Evolutionary conservation across 1,139 yeast species (phyloP).

Genomic region (Candida glucosophila): DNA sequence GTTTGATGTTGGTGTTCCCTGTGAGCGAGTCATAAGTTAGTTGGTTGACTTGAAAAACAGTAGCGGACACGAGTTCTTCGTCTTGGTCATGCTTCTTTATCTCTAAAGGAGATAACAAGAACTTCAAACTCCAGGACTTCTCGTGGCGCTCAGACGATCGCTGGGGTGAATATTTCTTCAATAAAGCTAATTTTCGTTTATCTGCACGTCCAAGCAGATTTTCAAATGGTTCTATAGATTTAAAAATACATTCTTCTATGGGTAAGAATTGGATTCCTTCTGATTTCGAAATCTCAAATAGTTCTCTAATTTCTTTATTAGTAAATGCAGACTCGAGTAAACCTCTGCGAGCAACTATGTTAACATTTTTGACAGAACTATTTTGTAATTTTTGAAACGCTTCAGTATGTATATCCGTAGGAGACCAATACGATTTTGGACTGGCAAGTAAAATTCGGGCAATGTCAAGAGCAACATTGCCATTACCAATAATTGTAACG

Average conservation of each 20-base stretch:
- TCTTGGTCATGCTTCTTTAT: slow-evolving; percentile 29
- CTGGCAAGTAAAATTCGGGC: slow-evolving; percentile 70
- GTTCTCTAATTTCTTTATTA: slow-evolving; percentile 83
- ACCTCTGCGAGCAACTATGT: slow-evolving; percentile 82
- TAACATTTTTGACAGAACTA: slow-evolving; percentile 53
- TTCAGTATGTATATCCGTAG: slow-evolving; percentile 64
- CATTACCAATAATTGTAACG: slow-evolving; percentile 88
- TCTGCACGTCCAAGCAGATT: slow-evolving; percentile 50
- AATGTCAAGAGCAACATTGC: slow-evolving; percentile 94
- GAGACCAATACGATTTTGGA: slow-evolving; percentile 43
- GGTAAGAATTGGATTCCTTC: slow-evolving; percentile 50
- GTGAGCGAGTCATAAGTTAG: slow-evolving; percentile 26
- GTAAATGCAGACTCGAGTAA: slow-evolving; percentile 80
- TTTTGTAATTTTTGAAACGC: slow-evolving; percentile 48
- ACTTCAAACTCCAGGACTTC: slow-evolving; percentile 61
- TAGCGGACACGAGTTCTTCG: slow-evolving; percentile 30
- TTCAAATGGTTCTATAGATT: slow-evolving; percentile 24
- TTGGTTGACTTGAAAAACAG: slow-evolving; percentile 40
- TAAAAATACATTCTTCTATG: slow-evolving; percentile 35
- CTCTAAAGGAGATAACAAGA: slow-evolving; percentile 57
- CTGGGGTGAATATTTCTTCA: slow-evolving; percentile 51
- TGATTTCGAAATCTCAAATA: slow-evolving; percentile 50
- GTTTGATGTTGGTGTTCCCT: slow-evolving; percentile 26
- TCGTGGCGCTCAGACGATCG: slow-evolving; percentile 12
- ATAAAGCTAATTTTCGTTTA: slow-evolving; percentile 59